Percentiles rank a stretch among this genome's conserved stretches.
Conservation (phyloP, 1,284 basidiomycete genomes). For the Cryptococcus neoformans region DNA sequence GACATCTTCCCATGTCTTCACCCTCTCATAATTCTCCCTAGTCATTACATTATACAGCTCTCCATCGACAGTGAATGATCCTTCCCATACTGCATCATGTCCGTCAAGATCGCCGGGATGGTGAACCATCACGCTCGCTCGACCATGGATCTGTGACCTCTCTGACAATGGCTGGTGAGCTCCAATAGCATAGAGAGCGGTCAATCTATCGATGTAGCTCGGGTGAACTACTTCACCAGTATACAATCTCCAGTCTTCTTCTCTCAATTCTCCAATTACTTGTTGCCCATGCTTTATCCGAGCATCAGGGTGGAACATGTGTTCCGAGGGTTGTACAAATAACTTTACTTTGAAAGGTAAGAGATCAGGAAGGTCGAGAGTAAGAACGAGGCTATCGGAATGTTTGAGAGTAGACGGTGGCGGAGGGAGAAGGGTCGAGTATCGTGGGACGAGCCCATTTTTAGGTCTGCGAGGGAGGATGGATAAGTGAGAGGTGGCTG, state of each 20-base stretch:
- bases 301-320: constrained; percentile 72
- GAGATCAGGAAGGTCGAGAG: constrained; percentile 29
- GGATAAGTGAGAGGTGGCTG: constrained; percentile 23
- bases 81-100: constrained; percentile 65
- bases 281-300: constrained; percentile 50
- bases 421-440: constrained; percentile 17
- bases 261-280: constrained; percentile 9
- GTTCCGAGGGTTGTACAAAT: constrained; percentile 68
- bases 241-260: constrained; percentile 54
- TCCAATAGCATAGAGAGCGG: constrained; percentile 27
- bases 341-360: constrained; percentile 28
- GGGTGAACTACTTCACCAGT: constrained; percentile 65
- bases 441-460: constrained; percentile 8
- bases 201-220: constrained; percentile 50
- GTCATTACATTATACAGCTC: constrained; percentile 71
- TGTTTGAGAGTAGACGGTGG: constrained; percentile 28
- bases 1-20: constrained; percentile 52
- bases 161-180: constrained; percentile 17
- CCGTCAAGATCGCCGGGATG: constrained; percentile 58
- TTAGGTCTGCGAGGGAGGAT: constrained; percentile 59
- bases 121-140: constrained; percentile 69
- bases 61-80: constrained; percentile 67
- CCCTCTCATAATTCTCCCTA: constrained; percentile 65
- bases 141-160: constrained; percentile 55
- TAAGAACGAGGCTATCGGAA: constrained; percentile 40